Conservation (phyloP, 306 rosid species). For the Dalbergia cochinchinensis region DNA sequence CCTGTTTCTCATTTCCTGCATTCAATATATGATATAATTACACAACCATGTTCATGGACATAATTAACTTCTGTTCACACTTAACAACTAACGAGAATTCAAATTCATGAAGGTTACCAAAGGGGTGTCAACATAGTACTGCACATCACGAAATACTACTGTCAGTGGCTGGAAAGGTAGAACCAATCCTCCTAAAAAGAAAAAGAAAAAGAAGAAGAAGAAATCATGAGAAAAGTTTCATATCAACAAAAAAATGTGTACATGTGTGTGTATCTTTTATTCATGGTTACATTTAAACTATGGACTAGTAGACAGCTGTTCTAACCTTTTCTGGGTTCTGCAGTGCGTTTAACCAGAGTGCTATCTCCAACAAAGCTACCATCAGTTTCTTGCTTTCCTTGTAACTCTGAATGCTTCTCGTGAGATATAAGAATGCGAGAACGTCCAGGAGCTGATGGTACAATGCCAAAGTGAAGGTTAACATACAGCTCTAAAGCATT, state of each 20-base stretch:
- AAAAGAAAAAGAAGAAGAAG: background rate
- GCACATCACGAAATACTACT: constrained; percentile 49
- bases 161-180: constrained; percentile 58
- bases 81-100: background rate
- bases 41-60: background rate
- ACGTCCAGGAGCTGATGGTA: constrained; percentile 59
- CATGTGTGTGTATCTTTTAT: constrained; percentile 8
- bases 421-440: constrained; percentile 56
- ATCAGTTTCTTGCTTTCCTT: constrained; percentile 43
- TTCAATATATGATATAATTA: constrained; percentile 15
- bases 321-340: constrained; percentile 42
- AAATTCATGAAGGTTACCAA: constrained; percentile 41
- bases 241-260: background rate
- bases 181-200: constrained; percentile 50
- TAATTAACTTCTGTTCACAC: background rate
- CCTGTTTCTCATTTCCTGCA: constrained; percentile 72
- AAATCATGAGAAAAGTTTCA: background rate
- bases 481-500: background rate
- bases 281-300: background rate
- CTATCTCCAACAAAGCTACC: constrained; percentile 29
- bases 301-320: background rate
- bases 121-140: constrained; percentile 53
- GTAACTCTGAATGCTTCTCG: constrained; percentile 47
- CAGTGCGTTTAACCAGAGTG: constrained; percentile 16
- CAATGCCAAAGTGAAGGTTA: constrained; percentile 35